These are phyloP conservation scores for Sporothrix variecibatus DNA, from an alignment of 2,329 filamentous ascomycete genomes.

Conservation along the genomic window DNA sequence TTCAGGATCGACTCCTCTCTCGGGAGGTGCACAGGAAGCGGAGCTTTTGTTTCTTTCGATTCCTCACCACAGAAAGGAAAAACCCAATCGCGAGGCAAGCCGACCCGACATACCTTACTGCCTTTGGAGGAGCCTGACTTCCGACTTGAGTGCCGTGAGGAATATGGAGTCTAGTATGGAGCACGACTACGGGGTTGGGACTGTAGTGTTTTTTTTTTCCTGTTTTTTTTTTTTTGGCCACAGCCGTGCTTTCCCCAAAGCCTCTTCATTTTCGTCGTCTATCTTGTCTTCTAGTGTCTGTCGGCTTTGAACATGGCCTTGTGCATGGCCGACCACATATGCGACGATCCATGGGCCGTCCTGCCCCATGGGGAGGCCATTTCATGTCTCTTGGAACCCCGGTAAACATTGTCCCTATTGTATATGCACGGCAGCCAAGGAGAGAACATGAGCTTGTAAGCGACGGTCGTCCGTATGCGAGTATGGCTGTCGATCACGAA, in stretches of 20 bases:
- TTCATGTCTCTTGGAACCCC: background rate
- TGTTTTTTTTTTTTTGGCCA: background rate
- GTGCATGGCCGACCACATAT: background rate
- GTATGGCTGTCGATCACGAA: background rate
- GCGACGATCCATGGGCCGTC: background rate
- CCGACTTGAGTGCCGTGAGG: too few species aligned
- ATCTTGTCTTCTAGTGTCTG: background rate
- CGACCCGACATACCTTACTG: constrained; percentile 1
- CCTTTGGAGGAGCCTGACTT: background rate
- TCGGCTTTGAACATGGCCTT: background rate
- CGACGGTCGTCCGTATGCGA: background rate
- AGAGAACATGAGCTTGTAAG: background rate
- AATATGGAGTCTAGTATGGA: background rate
- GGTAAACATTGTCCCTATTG: background rate
- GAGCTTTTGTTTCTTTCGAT: background rate
- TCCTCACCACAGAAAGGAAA: background rate
- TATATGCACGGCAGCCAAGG: background rate
- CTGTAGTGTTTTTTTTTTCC: background rate
- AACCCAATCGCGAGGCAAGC: background rate
- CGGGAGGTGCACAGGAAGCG: background rate
- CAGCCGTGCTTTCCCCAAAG: background rate
- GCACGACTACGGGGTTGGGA: background rate
- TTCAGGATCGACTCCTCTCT: background rate
- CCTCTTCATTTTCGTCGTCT: background rate
- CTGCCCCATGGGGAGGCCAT: background rate